Evolutionary conservation across 1,284 basidiomycete genomes (phyloP).

Genomic region (Ceratobasidium sp.): DNA sequence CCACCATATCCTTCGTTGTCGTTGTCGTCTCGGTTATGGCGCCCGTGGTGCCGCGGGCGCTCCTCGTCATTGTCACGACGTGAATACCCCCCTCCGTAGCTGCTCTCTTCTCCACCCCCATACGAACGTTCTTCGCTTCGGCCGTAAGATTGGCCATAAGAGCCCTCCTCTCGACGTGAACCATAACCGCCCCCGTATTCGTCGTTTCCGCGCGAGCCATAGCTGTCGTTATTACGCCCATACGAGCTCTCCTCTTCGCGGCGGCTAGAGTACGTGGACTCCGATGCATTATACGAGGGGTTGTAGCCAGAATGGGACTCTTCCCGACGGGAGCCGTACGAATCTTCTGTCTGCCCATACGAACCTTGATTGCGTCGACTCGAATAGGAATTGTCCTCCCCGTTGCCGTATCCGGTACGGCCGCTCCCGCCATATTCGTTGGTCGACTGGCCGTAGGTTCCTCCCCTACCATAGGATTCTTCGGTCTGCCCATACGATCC

Average conservation of each 20-base stretch:
- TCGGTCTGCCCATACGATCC: constrained; percentile 8
- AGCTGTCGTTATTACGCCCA: neutral
- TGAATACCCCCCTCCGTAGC: constrained; percentile 11
- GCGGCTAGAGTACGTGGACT: constrained; percentile 1
- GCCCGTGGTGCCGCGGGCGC: neutral
- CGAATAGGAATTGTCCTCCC: constrained; percentile 13
- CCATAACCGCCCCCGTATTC: constrained; percentile 10
- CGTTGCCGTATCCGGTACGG: constrained; percentile 25
- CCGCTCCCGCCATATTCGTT: constrained; percentile 14
- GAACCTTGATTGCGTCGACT: neutral
- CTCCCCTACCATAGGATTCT: constrained; percentile 42
- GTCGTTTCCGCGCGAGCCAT: neutral
- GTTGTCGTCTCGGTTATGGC: constrained; percentile 44
- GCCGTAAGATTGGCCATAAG: constrained; percentile 12
- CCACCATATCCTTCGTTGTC: constrained; percentile 36
- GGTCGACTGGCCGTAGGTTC: constrained; percentile 46
- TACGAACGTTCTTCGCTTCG: neutral
- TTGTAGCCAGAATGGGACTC: constrained; percentile 15
- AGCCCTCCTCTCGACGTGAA: neutral
- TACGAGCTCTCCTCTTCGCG: neutral
- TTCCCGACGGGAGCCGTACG: constrained; percentile 40
- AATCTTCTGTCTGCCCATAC: constrained; percentile 13
- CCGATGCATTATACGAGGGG: constrained; percentile 10
- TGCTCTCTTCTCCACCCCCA: constrained; percentile 38
- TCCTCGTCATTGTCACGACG: constrained; percentile 37